Percentiles rank a stretch among this genome's conserved stretches.
Evolutionary conservation across 768 basidiomycete species (phyloP).

Genomic region (Lactifluus hygrophoroides): DNA sequence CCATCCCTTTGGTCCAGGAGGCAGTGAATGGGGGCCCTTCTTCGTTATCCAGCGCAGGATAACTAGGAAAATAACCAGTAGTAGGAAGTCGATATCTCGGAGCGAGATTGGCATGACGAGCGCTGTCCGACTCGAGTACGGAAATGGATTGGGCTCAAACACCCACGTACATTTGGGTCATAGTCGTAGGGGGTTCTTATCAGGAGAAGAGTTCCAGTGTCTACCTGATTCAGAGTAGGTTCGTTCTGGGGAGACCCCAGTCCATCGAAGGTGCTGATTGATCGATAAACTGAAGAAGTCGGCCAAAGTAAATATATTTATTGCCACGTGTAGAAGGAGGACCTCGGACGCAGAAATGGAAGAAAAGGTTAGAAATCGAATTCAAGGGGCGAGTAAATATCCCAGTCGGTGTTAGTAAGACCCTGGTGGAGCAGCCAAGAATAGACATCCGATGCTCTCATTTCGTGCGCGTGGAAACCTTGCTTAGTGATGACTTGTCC

Average conservation of each 20-base stretch:
- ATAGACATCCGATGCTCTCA: no score
- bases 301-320: background rate
- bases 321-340: background rate
- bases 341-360: no score
- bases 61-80: background rate
- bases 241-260: background rate
- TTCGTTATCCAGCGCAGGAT: background rate
- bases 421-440: no score
- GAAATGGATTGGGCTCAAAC: background rate
- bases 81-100: background rate
- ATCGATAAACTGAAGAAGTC: background rate
- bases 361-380: no score
- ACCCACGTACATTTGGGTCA: background rate
- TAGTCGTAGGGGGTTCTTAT: background rate
- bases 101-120: background rate
- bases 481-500: no score
- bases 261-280: background rate
- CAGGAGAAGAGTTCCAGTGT: no score
- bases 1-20: constrained; percentile 9
- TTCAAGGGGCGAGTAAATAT: no score
- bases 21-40: background rate
- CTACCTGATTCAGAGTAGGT: background rate
- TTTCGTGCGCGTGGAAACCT: no score
- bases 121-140: background rate
- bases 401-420: no score